Evolutionary conservation across 2,329 filamentous ascomycete genomes (phyloP), one percentile per base, ranked within the genome.

Genomic region (Dactylellina leptospora): DNA sequence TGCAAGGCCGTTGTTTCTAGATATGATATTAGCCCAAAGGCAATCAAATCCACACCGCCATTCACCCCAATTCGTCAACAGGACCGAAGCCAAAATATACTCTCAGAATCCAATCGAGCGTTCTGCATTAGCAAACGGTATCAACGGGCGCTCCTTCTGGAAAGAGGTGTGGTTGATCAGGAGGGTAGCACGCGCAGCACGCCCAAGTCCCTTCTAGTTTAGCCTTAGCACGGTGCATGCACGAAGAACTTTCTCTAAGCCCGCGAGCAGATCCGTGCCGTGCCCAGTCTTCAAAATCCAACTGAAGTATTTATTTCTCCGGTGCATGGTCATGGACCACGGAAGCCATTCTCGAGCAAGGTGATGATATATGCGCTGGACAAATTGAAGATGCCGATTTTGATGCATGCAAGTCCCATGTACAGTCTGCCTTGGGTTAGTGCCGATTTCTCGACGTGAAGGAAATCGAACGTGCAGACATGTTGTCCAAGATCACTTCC

Each of bases 81-180:
- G 53, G 30, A 50, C 51, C 51, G 36, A 58, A 45, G 30, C 22
- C 16, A 25, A 55, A 64, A 38, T n/a, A n/a, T 42, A 23, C 38
- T 36, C 30, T 23, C 23, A 11, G 20, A 50, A 20, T 40, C 51
- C 40, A 22, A 44, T 56, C 20, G 20, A 51, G 48, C 30, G 42
- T 18, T 38, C 44, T 16, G 27, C 38, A 55, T 40, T 48, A 61
- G 38, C 27, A 40, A 50, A 60, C 45, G 23, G 58, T 20, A 48
- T 56, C 60, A 63, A 61, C 58, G 33, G 30, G 66, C 30, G 44
- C 54, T 50, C 58, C 27, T 51, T 56, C 40, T 47, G 23, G 60
- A 55, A 62, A 55, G 40, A 63, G 58, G 66, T 71, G 66, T 71
- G 66, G 66, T 51, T 33, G 66, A 71, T 71, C 66, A 58, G 33